phyloP scores from a whole-genome alignment of 2,329 filamentous ascomycete genomes.

The Phoma sp. region DNA sequence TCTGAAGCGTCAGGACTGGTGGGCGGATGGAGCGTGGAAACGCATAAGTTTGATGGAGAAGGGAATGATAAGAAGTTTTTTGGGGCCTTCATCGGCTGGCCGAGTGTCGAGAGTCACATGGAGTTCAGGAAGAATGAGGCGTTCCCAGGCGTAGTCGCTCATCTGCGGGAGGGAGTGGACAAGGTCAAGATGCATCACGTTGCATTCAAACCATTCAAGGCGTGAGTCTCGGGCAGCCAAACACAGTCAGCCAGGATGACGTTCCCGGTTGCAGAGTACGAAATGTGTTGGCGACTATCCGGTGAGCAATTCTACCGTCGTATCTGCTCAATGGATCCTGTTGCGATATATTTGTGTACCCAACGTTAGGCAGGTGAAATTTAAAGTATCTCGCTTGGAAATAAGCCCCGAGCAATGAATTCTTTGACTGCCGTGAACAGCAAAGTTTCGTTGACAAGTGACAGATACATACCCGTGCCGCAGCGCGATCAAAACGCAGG shows the following conservation, averaged over 20 bases:
- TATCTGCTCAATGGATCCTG: too few relatives aligned
- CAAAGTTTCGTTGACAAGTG: constrained; percentile 2
- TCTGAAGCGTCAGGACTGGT: constrained; percentile 30
- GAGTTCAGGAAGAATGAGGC: constrained; percentile 52
- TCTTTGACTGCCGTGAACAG: neutral
- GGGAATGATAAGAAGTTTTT: constrained; percentile 47
- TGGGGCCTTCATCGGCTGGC: constrained; percentile 59
- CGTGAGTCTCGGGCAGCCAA: neutral
- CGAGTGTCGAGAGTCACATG: constrained; percentile 57
- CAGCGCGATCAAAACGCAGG: neutral
- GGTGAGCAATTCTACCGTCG: too few relatives aligned
- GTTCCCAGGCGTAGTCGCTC: constrained; percentile 52
- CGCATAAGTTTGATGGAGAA: constrained; percentile 23
- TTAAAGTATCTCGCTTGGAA: neutral
- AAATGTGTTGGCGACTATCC: too few relatives aligned
- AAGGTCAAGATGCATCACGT: constrained; percentile 51
- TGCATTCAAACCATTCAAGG: constrained; percentile 18
- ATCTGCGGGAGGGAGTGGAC: constrained; percentile 51
- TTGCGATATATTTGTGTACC: too few relatives aligned
- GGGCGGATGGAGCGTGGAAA: constrained; percentile 47
- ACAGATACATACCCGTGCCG: constrained; percentile 4
- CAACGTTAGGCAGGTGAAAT: too few relatives aligned
- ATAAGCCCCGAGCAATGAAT: neutral
- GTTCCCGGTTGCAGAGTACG: neutral
- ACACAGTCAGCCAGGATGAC: neutral